phyloP scores from a whole-genome alignment of 306 rosid genomes.

The Trichosanthes cucumerina region DNA sequence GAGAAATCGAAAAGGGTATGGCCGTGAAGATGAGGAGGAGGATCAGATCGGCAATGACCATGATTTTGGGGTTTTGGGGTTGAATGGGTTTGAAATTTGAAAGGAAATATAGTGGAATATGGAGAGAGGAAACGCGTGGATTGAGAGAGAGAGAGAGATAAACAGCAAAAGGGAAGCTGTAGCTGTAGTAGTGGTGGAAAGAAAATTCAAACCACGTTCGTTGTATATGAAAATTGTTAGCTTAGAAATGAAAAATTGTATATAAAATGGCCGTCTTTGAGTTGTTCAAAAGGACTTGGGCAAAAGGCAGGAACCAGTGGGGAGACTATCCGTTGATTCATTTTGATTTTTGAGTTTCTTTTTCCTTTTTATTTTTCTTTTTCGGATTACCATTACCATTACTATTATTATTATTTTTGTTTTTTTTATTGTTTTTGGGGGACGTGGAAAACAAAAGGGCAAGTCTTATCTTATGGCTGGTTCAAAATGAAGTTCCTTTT shows the following conservation, averaged over 20 bases:
- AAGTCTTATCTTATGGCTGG: not conserved
- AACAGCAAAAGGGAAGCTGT: slow-evolving; percentile 18
- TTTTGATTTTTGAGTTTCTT: not conserved
- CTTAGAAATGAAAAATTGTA: not conserved
- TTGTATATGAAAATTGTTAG: not conserved
- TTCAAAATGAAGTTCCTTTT: not conserved
- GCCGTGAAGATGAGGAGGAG: not conserved
- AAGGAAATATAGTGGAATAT: not conserved
- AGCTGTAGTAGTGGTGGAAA: slow-evolving; percentile 21
- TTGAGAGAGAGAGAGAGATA: not conserved
- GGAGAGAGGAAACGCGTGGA: slow-evolving; percentile 8
- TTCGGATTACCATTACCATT: too few species aligned
- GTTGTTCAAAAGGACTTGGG: slow-evolving; percentile 15
- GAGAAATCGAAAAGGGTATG: slow-evolving; percentile 21
- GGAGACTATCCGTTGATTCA: not conserved
- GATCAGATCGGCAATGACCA: slow-evolving; percentile 22
- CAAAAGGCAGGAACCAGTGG: not conserved
- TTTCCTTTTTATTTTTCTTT: not conserved
- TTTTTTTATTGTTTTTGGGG: not conserved
- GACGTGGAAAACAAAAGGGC: not conserved
- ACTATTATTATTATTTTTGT: not conserved
- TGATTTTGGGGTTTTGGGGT: not conserved
- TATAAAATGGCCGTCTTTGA: slow-evolving; percentile 19
- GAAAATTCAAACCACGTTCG: not conserved
- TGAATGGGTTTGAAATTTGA: not conserved